Evolutionary conservation across 75 land plant genomes (phyloP), one percentile per base, ranked within the genome.

Genomic region (Pseudotsuga menziesii): DNA sequence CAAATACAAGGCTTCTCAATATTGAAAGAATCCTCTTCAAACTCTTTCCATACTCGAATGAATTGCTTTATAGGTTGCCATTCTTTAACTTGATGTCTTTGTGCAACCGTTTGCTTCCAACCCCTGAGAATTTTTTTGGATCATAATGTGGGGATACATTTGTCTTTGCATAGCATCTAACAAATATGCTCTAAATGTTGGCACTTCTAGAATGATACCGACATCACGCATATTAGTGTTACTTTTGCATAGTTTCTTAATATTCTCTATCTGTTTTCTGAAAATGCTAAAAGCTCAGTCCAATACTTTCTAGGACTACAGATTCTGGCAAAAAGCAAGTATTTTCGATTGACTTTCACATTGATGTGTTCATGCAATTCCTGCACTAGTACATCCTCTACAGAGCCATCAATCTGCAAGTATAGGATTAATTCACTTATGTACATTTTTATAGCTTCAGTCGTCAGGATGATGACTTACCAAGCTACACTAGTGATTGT

Each of bases 101-200:
- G 7, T 44, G 8, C 8, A 44, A 44, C 8, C 8, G 7, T 44
- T 6, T 44, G 48, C 8, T 44, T 9, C 48, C 8, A 6, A 44
- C 48, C 48, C 8, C 8, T 44, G 8, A 44, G 48, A 44, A 44
- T 0, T 11, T 61, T n/a, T 1, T 61, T 5, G 48, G 8, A 44
- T 44, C 32, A 29, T 29, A 29, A 0, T 0, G 8, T 44, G 8
- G 52, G 52, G 52, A 44, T 44, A 6, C 52, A 44, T 7, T 62
- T 62, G 22, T 62, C 64, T 62, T 32, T 72, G 73, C 73, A 62
- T 62, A 22, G 13, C 8, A 22, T 62, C 64, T 22, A 62, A 61
- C 56, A 61, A 32, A 41, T 36, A 57, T 75, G n/a, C n/a, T 75
- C 26, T 57, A 20, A 56, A 56, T 74, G 61, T 74, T 62, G 66